Conservation (phyloP, 2,329 filamentous ascomycete genomes). For the Cercospora sp. region DNA sequence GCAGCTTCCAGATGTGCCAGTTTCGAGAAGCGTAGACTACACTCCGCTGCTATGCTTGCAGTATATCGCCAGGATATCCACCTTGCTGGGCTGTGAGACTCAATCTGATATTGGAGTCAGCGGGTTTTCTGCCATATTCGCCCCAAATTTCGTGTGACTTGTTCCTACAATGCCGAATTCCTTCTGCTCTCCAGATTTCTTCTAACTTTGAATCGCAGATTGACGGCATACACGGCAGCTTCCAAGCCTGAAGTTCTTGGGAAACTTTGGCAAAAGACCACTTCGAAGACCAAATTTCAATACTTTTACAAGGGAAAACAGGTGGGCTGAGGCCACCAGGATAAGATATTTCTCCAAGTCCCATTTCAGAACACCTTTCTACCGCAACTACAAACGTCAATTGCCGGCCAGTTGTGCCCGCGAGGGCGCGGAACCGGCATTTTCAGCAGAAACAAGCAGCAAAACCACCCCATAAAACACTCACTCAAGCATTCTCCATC, state of each 20-base stretch:
- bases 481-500: background rate
- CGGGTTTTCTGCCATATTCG: background rate
- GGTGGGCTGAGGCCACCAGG: background rate
- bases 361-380: background rate
- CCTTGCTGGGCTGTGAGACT: background rate
- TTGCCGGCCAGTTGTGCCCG: background rate
- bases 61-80: too few relatives aligned
- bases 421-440: background rate
- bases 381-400: background rate
- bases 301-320: background rate
- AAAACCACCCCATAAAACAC: background rate
- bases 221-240: background rate
- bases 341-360: background rate
- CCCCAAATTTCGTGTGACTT: background rate
- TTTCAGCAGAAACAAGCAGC: background rate
- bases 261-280: background rate
- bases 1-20: background rate
- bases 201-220: background rate
- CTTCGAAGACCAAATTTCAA: background rate
- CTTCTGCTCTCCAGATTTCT: background rate
- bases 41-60: too few relatives aligned
- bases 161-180: background rate
- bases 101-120: background rate
- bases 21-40: too few relatives aligned
- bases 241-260: background rate